Conservation (phyloP, 2,329 filamentous ascomycete genomes). For the Myotisia sp. region DNA sequence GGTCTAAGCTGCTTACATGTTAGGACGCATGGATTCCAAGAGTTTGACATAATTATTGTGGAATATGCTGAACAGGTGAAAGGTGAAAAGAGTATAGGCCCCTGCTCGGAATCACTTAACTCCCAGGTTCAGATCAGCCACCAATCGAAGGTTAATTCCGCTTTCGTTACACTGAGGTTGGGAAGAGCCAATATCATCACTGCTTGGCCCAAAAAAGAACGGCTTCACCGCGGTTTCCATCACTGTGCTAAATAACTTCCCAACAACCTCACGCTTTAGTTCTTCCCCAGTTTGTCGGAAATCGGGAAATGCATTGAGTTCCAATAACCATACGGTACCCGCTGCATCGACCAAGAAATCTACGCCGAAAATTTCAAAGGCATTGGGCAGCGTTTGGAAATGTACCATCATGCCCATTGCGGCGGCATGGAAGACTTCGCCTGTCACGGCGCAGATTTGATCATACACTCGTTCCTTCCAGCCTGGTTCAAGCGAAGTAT, state of each 20-base stretch:
- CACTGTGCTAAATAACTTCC: slow-evolving; percentile 61
- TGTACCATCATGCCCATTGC: slow-evolving; percentile 72
- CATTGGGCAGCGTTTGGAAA: slow-evolving; percentile 78
- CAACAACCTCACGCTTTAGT: slow-evolving; percentile 52
- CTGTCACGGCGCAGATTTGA: slow-evolving; percentile 61
- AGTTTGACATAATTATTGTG: too few species aligned
- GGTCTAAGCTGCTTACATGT: too few species aligned
- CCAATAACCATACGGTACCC: slow-evolving; percentile 60
- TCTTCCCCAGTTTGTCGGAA: slow-evolving; percentile 80
- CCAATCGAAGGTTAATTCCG: slow-evolving; percentile 21
- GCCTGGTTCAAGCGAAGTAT: slow-evolving; percentile 15
- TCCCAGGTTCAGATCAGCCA: slow-evolving; percentile 29
- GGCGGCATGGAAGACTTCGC: slow-evolving; percentile 73
- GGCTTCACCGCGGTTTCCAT: slow-evolving; percentile 50
- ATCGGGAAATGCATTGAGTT: slow-evolving; percentile 93
- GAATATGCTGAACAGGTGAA: too few species aligned
- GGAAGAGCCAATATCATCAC: slow-evolving; percentile 7
- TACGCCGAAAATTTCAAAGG: slow-evolving; percentile 82
- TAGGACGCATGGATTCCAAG: too few species aligned
- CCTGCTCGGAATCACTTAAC: too few species aligned
- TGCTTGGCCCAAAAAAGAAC: slow-evolving; percentile 44
- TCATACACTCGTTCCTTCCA: slow-evolving; percentile 51
- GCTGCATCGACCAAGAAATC: slow-evolving; percentile 68
- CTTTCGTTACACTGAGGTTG: not conserved
- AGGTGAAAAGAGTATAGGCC: too few species aligned